A percentile compares a stretch with the other conserved stretches of the same genome.
Evolutionary conservation across 148 eudicot genomes (phyloP).

Genomic region (Dysphania ambrosioides): DNA sequence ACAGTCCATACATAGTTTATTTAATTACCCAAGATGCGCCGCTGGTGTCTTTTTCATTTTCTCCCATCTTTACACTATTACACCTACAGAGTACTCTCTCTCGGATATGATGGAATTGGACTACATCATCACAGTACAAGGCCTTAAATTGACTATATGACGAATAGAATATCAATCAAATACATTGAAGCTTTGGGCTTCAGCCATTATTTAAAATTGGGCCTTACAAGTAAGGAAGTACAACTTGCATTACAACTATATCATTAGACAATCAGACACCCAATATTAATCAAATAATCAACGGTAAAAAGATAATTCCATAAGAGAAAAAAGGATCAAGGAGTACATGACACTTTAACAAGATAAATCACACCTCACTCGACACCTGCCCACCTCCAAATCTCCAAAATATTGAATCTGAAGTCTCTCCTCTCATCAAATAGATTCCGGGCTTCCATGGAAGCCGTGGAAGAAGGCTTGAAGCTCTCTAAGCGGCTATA

Average conservation of each 20-base stretch:
- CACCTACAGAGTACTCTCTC: no score
- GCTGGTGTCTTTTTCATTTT: neutral
- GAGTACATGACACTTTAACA: conserved; percentile 1
- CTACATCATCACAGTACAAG: no score
- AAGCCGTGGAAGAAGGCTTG: conserved; percentile 78
- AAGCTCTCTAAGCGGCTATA: conserved; percentile 67
- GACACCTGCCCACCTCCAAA: conserved; percentile 14
- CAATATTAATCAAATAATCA: neutral
- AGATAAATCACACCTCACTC: neutral
- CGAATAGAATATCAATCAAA: no score
- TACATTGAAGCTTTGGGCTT: no score
- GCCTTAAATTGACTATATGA: no score
- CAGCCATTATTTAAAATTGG: neutral
- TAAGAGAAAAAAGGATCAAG: neutral
- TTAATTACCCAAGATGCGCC: no score
- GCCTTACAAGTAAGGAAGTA: no score
- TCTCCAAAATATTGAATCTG: neutral
- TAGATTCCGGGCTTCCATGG: conserved; percentile 32
- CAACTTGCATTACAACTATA: no score
- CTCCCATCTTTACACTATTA: no score
- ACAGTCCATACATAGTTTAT: no score
- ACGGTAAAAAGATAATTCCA: neutral
- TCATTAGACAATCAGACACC: no score
- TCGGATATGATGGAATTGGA: no score
- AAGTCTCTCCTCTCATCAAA: neutral